Evolutionary conservation across 2,329 filamentous ascomycete species (phyloP).

Genomic region (Ophiostoma quercus): DNA sequence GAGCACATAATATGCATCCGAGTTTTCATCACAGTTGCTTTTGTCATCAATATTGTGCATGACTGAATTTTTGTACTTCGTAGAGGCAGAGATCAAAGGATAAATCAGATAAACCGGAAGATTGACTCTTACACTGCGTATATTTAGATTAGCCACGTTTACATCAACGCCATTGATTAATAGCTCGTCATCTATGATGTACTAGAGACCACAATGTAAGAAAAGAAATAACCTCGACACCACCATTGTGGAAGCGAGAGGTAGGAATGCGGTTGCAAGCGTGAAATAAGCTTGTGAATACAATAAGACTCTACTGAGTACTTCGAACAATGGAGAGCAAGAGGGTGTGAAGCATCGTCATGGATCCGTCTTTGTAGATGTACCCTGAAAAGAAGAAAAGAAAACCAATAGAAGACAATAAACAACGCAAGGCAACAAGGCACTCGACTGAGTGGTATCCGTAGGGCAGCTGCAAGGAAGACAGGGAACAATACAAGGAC

Average conservation of each 20-base stretch:
- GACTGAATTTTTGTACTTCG: neutral
- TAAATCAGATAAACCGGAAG: neutral
- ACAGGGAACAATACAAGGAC: neutral
- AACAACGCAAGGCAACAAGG: neutral
- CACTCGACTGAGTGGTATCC: neutral
- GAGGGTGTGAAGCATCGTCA: neutral
- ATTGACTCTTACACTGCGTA: neutral
- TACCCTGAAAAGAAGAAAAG: neutral
- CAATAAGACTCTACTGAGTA: no score
- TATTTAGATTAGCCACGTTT: neutral
- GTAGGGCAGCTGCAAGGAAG: neutral
- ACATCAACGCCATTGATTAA: neutral
- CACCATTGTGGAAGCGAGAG: neutral
- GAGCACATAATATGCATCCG: neutral
- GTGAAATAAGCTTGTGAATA: neutral
- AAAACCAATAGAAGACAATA: neutral
- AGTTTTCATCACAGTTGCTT: constrained; percentile 13
- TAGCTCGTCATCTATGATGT: neutral
- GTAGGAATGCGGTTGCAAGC: neutral
- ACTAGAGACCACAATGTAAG: neutral
- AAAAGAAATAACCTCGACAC: neutral
- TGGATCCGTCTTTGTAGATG: neutral
- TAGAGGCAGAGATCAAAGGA: neutral
- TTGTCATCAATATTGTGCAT: neutral
- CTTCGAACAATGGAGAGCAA: neutral